These are phyloP conservation scores for Leishmania lainsoni DNA, from an alignment of 208 protist species.

Conservation along the genomic window DNA sequence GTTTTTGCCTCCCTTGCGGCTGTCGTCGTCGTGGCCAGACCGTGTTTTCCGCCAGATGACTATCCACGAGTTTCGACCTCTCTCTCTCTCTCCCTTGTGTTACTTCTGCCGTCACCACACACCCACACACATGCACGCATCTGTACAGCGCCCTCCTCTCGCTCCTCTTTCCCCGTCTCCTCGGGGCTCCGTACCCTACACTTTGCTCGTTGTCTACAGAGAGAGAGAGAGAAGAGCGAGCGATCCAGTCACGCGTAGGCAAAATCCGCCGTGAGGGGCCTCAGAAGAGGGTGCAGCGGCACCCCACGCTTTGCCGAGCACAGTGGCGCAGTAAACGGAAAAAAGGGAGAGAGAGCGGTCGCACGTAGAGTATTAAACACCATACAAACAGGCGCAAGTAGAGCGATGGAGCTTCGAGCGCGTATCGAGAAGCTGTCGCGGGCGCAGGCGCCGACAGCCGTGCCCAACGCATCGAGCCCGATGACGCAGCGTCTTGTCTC, in stretches of 20 bases:
- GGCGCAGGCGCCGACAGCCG: constrained; percentile 41
- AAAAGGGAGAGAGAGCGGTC: neutral
- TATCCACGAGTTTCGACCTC: neutral
- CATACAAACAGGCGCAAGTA: neutral
- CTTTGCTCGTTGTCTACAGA: neutral
- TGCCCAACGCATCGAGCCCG: constrained; percentile 30
- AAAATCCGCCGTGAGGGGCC: neutral
- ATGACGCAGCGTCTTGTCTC: constrained; percentile 33
- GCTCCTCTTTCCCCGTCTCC: neutral
- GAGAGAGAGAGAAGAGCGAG: too few relatives aligned
- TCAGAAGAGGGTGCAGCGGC: neutral
- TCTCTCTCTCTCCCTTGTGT: constrained; percentile 4
- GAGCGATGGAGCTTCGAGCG: constrained; percentile 52
- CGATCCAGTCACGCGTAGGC: neutral
- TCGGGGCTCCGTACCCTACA: neutral
- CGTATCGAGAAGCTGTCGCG: constrained; percentile 45
- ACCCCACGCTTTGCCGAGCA: neutral
- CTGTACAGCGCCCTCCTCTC: neutral
- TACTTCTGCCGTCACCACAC: neutral
- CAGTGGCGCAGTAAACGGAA: too few relatives aligned
- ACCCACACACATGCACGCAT: neutral
- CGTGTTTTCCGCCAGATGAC: neutral
- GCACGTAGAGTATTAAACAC: too few relatives aligned
- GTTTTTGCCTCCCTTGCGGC: neutral
- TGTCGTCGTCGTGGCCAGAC: neutral